Conservation (phyloP, 306 rosid species). For the Cucurbita maxima region DNA sequence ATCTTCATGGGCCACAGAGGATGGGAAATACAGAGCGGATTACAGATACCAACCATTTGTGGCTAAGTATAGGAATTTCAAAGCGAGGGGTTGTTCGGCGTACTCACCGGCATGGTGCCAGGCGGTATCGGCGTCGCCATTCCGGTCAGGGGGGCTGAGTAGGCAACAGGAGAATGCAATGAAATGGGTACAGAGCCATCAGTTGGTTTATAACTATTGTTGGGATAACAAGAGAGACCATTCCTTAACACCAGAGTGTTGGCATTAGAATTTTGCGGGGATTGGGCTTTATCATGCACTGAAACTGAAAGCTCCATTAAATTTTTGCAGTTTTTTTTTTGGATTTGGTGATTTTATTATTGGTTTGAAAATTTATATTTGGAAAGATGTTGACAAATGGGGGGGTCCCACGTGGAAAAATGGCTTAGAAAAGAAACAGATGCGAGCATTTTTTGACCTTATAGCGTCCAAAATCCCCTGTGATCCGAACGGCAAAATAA, state of each 20-base stretch:
- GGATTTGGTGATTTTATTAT: neutral
- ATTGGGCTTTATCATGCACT: neutral
- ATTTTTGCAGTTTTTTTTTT: neutral
- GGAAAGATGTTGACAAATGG: neutral
- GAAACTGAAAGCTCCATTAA: neutral
- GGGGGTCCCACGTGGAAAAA: neutral
- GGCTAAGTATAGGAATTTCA: slow-evolving; percentile 59
- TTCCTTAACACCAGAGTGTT: slow-evolving; percentile 77
- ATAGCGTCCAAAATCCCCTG: neutral
- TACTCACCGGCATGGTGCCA: slow-evolving; percentile 51
- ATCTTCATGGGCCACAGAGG: slow-evolving; percentile 97
- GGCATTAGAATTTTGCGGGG: slow-evolving; percentile 15
- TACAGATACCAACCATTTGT: slow-evolving; percentile 83
- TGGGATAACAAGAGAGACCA: slow-evolving; percentile 62
- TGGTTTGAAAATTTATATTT: neutral
- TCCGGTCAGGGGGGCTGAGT: slow-evolving; percentile 64
- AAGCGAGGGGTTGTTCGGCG: slow-evolving; percentile 79
- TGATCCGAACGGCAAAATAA: neutral
- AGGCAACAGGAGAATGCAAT: slow-evolving; percentile 39
- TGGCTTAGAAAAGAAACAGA: neutral
- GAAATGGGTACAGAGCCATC: slow-evolving; percentile 75
- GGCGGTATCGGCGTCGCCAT: slow-evolving; percentile 63
- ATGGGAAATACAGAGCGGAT: slow-evolving; percentile 92
- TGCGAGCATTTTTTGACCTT: neutral
- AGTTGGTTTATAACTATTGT: slow-evolving; percentile 79